These are phyloP conservation scores for Nicotiana paniculata DNA, from an alignment of 257 asterid genomes.

Conservation along the genomic window DNA sequence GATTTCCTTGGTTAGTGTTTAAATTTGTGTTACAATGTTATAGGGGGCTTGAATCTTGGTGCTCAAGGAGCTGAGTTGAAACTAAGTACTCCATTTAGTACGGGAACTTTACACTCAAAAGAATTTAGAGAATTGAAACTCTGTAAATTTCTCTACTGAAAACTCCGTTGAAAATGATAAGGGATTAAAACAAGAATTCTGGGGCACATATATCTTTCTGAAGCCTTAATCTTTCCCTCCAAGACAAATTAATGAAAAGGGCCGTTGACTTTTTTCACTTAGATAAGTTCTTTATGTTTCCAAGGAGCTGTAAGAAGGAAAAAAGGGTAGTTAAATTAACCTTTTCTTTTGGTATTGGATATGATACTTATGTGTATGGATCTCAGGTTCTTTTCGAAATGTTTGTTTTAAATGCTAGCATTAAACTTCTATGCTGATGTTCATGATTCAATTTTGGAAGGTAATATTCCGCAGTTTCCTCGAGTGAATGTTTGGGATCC, in stretches of 20 bases:
- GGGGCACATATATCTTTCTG: background rate
- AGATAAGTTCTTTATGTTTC: background rate
- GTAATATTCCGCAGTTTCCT: constrained; percentile 47
- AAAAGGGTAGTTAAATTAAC: background rate
- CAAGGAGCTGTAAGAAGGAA: background rate
- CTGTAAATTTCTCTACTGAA: background rate
- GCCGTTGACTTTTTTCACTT: background rate
- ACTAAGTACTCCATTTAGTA: background rate
- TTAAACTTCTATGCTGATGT: background rate
- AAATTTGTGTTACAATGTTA: background rate
- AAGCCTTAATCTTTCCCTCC: background rate
- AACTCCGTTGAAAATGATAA: background rate
- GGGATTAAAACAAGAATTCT: background rate
- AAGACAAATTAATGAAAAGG: background rate
- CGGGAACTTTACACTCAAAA: background rate
- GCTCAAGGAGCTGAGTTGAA: background rate
- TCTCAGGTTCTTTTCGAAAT: background rate
- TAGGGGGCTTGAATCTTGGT: background rate
- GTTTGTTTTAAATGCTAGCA: background rate
- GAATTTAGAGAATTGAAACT: background rate
- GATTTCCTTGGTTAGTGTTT: background rate
- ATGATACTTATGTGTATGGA: background rate
- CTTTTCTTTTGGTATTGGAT: background rate
- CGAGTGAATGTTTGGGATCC: constrained; percentile 86
- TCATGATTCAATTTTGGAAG: constrained; percentile 26